Base-by-base conservation (phyloP, 176 grass and related monocot species). In the Guadua angustifolia region DNA sequence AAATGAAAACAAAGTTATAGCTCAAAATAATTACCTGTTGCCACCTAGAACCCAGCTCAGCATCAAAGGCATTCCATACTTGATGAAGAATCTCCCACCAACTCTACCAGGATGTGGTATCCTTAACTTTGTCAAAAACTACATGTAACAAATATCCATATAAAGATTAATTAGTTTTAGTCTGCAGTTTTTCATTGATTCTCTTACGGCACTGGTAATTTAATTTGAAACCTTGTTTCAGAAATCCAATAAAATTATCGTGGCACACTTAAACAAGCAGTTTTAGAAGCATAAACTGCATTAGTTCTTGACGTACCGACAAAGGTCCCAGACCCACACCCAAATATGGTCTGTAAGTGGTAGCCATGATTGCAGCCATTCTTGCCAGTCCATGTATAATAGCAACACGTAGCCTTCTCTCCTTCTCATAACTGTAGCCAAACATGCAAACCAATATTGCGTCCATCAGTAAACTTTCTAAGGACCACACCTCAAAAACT, bases 361-460 rank as follows among this genome's bases (percentile, higher is more conserved):
- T 88, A 81, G 96, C 96, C 96, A 99, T 99, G 79, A 90, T 94
- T 74, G 96, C 96, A 78, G 96, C 96, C 96, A 99, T 99, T 85
- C 96, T 88, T 86, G 96, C 93, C 88, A 99, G 90, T 77, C 93
- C 96, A 83, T 99, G 92, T 90, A 99, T 94, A 83, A 99, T 21
- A 74, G 96, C 91, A 70, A 99, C 96, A 55, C 96, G 96, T 16
- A 95, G 84, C 69, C 84, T 95, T 92, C 96, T 94, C 81, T 99
- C 93, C 17, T 87, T 84, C 79, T 99, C 96, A 87, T 99, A 99
- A 52, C 96, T 99, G 50, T 77, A 91, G 42, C 59, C 36, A 60
- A 85, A 89, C 69, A 53, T 59, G 46, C n/a, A 86, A 46, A 66
- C 10, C 9, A 58, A 50, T 47, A 66, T 38, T 45, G 24, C 44